Evolutionary conservation across 106 monocot species (phyloP).

Genomic region (Chionographis japonica): DNA sequence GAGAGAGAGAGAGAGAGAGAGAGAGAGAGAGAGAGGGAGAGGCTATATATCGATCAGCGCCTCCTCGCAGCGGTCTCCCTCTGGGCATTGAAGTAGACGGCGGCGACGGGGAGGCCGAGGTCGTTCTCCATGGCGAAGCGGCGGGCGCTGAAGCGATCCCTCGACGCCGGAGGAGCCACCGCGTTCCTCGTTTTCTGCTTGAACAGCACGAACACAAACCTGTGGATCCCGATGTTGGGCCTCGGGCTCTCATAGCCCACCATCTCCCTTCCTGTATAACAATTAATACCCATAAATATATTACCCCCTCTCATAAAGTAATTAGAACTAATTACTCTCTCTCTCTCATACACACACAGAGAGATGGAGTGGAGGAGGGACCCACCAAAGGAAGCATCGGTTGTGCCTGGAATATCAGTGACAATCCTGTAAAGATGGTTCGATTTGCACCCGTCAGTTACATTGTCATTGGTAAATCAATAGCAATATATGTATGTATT

Average conservation of each 20-base stretch:
- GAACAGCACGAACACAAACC: constrained; percentile 46
- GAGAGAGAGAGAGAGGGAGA: neutral
- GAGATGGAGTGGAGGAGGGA: neutral
- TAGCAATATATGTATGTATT: no score
- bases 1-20: no score
- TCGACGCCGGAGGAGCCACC: constrained; percentile 17
- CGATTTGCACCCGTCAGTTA: neutral
- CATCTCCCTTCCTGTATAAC: constrained; percentile 31
- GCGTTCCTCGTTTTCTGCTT: constrained; percentile 39
- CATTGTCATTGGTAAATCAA: neutral
- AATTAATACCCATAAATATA: neutral
- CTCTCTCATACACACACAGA: neutral
- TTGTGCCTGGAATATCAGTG: constrained; percentile 47
- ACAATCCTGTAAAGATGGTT: constrained; percentile 27
- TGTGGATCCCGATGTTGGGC: constrained; percentile 53
- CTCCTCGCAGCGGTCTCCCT: constrained; percentile 46
- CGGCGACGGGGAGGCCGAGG: constrained; percentile 44
- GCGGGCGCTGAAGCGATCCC: constrained; percentile 43
- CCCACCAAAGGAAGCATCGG: constrained; percentile 48
- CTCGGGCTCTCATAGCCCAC: constrained; percentile 46
- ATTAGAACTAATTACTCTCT: no score
- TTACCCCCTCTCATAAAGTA: no score
- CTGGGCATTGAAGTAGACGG: constrained; percentile 48
- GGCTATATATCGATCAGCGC: constrained; percentile 11
- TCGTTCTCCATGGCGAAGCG: constrained; percentile 37